phyloP scores from a whole-genome alignment of 257 asterid genomes.

The Sherardia arvensis region DNA sequence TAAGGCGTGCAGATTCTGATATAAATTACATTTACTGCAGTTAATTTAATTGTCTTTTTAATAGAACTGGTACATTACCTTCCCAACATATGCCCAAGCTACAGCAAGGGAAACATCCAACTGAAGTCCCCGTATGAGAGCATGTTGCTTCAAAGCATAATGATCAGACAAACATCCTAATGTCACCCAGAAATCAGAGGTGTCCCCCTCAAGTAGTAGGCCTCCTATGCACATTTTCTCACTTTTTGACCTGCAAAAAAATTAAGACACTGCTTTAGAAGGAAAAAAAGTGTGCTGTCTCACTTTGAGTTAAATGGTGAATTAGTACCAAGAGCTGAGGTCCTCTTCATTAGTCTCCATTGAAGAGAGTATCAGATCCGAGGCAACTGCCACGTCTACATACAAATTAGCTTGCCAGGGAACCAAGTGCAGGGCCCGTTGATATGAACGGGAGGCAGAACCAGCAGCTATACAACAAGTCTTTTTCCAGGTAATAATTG shows the following conservation, averaged over 20 bases:
- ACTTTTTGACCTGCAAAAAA: conserved; percentile 63
- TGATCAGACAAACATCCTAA: conserved; percentile 74
- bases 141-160: conserved; percentile 71
- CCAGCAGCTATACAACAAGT: conserved; percentile 61
- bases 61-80: conserved; percentile 37
- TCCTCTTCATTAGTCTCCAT: conserved; percentile 40
- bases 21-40: neutral
- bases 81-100: conserved; percentile 96
- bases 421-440: conserved; percentile 80
- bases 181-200: conserved; percentile 86
- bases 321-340: conserved; percentile 43
- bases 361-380: conserved; percentile 47
- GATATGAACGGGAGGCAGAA: conserved; percentile 66
- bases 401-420: conserved; percentile 92
- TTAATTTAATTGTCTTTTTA: neutral
- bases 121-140: conserved; percentile 82
- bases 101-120: conserved; percentile 84
- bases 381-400: conserved; percentile 71
- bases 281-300: conserved; percentile 13
- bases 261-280: conserved; percentile 26
- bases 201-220: conserved; percentile 75
- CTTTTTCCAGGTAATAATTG: conserved; percentile 64
- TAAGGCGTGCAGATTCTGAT: neutral
- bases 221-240: conserved; percentile 95
- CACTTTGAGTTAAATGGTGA: conserved; percentile 2